Conservation (phyloP, 1,139 yeast species). For the Debaryomyces udenii region DNA sequence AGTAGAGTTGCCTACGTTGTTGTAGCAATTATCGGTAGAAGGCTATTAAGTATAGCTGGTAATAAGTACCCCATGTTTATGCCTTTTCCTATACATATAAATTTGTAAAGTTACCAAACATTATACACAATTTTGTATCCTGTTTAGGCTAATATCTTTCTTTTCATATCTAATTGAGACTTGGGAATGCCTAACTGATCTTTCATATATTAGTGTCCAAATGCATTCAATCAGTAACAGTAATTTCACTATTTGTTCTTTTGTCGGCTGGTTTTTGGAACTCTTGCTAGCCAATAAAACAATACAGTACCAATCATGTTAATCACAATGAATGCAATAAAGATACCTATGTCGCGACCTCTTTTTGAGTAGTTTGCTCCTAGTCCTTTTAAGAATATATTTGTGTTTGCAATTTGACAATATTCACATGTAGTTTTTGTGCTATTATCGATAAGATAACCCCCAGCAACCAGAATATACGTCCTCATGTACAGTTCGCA, state of each 20-base stretch:
- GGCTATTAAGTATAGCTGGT: too few relatives aligned
- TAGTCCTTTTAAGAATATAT: slow-evolving; percentile 21
- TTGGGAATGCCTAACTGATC: too few relatives aligned
- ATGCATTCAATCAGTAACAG: too few relatives aligned
- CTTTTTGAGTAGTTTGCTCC: slow-evolving; percentile 21
- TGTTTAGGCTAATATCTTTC: too few relatives aligned
- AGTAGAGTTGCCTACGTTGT: too few relatives aligned
- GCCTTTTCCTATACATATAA: too few relatives aligned
- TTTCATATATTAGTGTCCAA: too few relatives aligned
- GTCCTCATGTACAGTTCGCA: slow-evolving; percentile 28
- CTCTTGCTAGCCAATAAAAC: slow-evolving; percentile 70
- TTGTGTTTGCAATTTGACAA: slow-evolving; percentile 24
- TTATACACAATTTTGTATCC: too few relatives aligned
- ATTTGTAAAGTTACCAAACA: too few relatives aligned
- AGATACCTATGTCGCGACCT: slow-evolving; percentile 67
- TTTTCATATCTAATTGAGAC: too few relatives aligned
- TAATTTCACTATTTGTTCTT: background rate
- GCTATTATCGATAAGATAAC: slow-evolving; percentile 24
- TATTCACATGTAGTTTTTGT: slow-evolving; percentile 23
- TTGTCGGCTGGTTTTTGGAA: slow-evolving; percentile 43
- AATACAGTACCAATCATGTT: slow-evolving; percentile 46
- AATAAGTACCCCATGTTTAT: too few relatives aligned
- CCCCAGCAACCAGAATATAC: slow-evolving; percentile 27
- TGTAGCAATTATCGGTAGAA: too few relatives aligned
- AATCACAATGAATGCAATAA: slow-evolving; percentile 43